Conservation (phyloP, 2,329 filamentous ascomycete genomes). For the Fusarium sp. region DNA sequence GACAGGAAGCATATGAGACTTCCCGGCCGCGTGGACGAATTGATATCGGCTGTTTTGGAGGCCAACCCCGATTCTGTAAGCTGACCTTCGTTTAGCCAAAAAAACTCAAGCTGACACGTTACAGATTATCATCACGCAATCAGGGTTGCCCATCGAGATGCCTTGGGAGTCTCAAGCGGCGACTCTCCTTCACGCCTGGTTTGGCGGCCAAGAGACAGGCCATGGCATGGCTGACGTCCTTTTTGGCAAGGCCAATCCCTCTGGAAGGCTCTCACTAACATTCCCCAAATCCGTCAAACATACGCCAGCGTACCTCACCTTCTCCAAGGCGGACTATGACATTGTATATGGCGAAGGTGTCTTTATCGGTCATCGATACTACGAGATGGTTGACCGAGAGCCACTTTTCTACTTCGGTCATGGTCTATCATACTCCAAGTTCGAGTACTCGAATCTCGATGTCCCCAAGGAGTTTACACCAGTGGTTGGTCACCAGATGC, state of each 20-base stretch:
- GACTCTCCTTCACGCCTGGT: slow-evolving; percentile 39
- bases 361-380: slow-evolving; percentile 77
- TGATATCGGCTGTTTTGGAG: slow-evolving; percentile 63
- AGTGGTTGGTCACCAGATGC: slow-evolving; percentile 4
- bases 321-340: slow-evolving; percentile 67
- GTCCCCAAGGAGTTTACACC: not conserved
- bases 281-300: slow-evolving; percentile 70
- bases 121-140: slow-evolving; percentile 33
- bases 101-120: rapidly evolving
- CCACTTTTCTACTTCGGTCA: slow-evolving; percentile 74
- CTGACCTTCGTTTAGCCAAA: slow-evolving; percentile 39
- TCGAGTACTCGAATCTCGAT: slow-evolving; percentile 55
- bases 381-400: slow-evolving; percentile 57
- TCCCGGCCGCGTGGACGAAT: slow-evolving; percentile 64
- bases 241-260: slow-evolving; percentile 36
- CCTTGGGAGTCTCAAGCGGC: slow-evolving; percentile 49
- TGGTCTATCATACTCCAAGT: slow-evolving; percentile 74
- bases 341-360: slow-evolving; percentile 77
- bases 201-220: slow-evolving; percentile 38
- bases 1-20: slow-evolving; percentile 75
- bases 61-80: slow-evolving; percentile 65
- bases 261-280: slow-evolving; percentile 69
- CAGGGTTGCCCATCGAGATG: slow-evolving; percentile 60
- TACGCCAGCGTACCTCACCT: slow-evolving; percentile 76
- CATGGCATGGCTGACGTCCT: slow-evolving; percentile 41